Base-by-base conservation (phyloP, 768 basidiomycete species). In the Auricularia sp. region DNA sequence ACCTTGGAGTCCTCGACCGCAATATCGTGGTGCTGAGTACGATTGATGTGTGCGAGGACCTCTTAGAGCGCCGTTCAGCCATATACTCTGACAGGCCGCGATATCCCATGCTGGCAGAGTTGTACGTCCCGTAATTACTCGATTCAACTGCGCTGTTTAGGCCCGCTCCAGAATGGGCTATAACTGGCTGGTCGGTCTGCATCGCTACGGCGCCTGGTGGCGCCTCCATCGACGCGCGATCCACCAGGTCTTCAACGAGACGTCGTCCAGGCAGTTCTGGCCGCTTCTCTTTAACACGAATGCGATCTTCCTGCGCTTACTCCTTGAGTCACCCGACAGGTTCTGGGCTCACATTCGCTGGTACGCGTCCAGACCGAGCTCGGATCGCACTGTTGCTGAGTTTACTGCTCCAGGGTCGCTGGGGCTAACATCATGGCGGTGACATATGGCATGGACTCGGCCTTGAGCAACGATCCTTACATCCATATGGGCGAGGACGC, bases 11-110 rank as follows among this genome's bases (percentile, higher is more conserved):
- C 21, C 59, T 69, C 3, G 68, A 67, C n/a, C 64, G 53, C 12
- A 61, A 67, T 8, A 58, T 71, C 53, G 64, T 76, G 14, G 62
- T 76, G 36, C 66, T 76, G 56, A 74, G 71, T 61, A 67, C 70
- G 35, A 63, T 66, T 16, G 67, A 73, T 51, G 71, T 68, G 23
- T 73, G 71, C 0, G 61, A 64, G 16, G 75, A 76, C 29, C 67
- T 76, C 7, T 68, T 74, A 3, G 75, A 75, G n/a, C 66, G 69
- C 61, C 65, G 72, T n/a, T 66, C 70, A 11, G 62, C 67, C 8
- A 73, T 74, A 34, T 74, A 76, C 51, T 74, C 74, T 2, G 71
- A 70, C 43, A 61, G 76, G 36, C 67, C 70, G 43, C 64, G 65
- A 16, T 56, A 44, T 6, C 61, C 62, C 21, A 67, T 67, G 65